phyloP scores from a whole-genome alignment of 805 yeast genomes.

The Pichia deserticola region DNA sequence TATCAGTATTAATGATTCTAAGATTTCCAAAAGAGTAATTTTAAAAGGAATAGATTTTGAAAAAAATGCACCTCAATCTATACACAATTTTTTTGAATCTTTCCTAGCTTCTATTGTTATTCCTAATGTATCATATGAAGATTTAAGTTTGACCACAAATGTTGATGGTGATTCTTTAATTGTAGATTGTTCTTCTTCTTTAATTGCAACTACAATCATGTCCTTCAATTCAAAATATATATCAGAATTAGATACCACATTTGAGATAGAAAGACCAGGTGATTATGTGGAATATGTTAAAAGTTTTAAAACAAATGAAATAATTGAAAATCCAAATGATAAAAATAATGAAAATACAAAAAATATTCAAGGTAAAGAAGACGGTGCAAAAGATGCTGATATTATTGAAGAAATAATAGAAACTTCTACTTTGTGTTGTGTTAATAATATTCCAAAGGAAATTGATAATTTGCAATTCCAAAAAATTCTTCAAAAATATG shows the following conservation, averaged over 20 bases:
- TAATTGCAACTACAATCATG: slow-evolving; percentile 48
- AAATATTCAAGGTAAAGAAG: slow-evolving; percentile 40
- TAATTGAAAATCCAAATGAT: too few species aligned
- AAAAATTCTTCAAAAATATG: slow-evolving; percentile 35
- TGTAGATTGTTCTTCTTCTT: slow-evolving; percentile 43
- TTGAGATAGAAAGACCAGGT: slow-evolving; percentile 37
- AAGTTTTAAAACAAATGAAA: background rate
- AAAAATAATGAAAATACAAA: slow-evolving; percentile 36
- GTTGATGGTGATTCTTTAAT: slow-evolving; percentile 32
- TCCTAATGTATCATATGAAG: slow-evolving; percentile 30
- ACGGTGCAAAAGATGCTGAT: slow-evolving; percentile 9
- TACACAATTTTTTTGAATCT: slow-evolving; percentile 39
- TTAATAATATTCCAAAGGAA: slow-evolving; percentile 38
- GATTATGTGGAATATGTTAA: slow-evolving; percentile 28
- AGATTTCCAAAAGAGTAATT: slow-evolving; percentile 19
- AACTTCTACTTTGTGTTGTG: slow-evolving; percentile 13
- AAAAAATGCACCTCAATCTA: slow-evolving; percentile 21
- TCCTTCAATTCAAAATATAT: slow-evolving; percentile 33
- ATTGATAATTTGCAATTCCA: slow-evolving; percentile 36
- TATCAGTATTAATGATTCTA: slow-evolving; percentile 22
- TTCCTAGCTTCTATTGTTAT: slow-evolving; percentile 39
- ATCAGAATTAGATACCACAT: slow-evolving; percentile 26
- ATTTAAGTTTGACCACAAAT: slow-evolving; percentile 24
- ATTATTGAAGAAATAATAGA: slow-evolving; percentile 35
- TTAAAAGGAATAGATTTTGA: slow-evolving; percentile 17